Evolutionary conservation across 1,284 basidiomycete genomes (phyloP), one percentile per base, ranked within the genome.

Genomic region (Stereum hirsutum): DNA sequence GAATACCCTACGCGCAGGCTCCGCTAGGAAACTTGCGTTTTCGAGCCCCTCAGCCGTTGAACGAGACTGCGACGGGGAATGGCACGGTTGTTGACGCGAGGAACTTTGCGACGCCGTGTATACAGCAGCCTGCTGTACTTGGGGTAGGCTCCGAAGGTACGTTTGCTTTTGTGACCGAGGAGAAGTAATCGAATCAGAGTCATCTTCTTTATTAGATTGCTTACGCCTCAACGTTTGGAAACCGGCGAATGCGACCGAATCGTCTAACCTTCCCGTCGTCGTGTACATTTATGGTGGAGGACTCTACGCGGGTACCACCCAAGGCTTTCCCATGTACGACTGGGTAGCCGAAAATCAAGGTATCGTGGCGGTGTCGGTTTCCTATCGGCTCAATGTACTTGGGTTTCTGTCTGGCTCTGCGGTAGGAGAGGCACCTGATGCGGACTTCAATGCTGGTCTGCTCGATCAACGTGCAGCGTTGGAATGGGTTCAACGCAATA

Each of bases 1-100:
- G 70, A 1, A 64, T 77, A 44, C 74, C 70, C 0, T 76, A 74
- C 50, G 74, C 72, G 19, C 68, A 77, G 47, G 69, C 75, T 20
- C 75, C 75, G 2, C 41, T 76, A n/a, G 75, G 70, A 5, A 55
- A 70, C 19, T 57, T 67, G 40, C 65, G 74, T 8, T 78, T 71
- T 46, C 60, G 72, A 12, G 68, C 69, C 4, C 73, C 75, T 6
- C 46, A 70, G 11, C 64, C 65, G 23, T 53, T 77, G 15, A 60
- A 74, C 49, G 70, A 62, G 30, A 56, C 49, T 0, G 61, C 20
- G 48, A 54, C 5, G 4, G 28, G 4, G 14, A 39, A 6, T 41
- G 49, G 15, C 31, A 45, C 39, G 20, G 34, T 48, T 15, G 56
- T 69, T 3, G 69, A 72, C 50, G 68, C 68, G 15, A 52, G 66